Percentiles rank a stretch among this genome's conserved stretches.
Evolutionary conservation across 352 stramenopile species (phyloP).

Genomic region (Phytophthora citrophthora): DNA sequence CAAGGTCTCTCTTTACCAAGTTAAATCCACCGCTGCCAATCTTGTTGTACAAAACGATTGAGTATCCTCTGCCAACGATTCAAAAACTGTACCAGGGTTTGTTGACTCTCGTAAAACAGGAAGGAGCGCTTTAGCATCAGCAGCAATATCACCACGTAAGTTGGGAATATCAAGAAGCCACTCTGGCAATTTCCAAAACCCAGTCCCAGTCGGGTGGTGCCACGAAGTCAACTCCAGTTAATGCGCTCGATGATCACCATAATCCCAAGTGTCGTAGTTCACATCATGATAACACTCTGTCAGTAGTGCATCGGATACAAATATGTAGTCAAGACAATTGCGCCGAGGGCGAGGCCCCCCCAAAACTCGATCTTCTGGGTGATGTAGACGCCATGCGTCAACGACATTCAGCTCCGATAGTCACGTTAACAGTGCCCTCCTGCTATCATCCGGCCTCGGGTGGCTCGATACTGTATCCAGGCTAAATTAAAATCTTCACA

Average conservation of each 20-base stretch:
- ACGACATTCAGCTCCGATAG: background rate
- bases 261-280: constrained; percentile 1
- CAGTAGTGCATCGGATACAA: constrained; percentile 1
- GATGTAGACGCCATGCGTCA: constrained; percentile 14
- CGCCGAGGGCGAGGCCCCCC: background rate
- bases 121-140: background rate
- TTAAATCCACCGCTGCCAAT: background rate
- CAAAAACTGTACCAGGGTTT: background rate
- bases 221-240: constrained; percentile 14
- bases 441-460: background rate
- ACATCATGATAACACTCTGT: background rate
- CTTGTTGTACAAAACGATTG: constrained; percentile 1
- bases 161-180: constrained; percentile 8
- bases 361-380: background rate
- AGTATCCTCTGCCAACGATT: background rate
- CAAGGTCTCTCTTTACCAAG: too few species aligned
- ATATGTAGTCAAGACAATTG: constrained; percentile 14
- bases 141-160: constrained; percentile 1
- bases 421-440: background rate
- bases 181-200: constrained; percentile 9
- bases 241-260: constrained; percentile 8
- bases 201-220: constrained; percentile 12
- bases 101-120: background rate
- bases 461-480: background rate
- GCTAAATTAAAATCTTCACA: constrained; percentile 3